Conservation (phyloP, 2,329 filamentous ascomycete genomes). For the Cladophialophora psammophila region DNA sequence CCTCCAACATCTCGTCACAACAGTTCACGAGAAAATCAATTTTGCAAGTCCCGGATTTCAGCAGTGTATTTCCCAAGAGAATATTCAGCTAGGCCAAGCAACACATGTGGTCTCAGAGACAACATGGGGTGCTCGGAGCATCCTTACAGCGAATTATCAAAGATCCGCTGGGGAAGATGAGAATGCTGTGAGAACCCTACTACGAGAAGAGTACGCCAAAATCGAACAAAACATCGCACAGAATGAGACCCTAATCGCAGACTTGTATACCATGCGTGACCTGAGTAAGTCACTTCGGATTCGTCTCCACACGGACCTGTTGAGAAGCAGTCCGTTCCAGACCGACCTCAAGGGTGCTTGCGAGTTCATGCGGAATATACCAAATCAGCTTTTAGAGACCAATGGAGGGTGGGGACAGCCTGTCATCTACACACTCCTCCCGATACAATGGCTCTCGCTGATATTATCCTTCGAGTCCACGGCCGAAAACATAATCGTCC, state of each 20-base stretch:
- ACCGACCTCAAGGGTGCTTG: slow-evolving; percentile 16
- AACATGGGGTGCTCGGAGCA: slow-evolving; percentile 33
- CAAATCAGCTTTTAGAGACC: slow-evolving; percentile 32
- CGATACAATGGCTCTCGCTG: slow-evolving; percentile 37
- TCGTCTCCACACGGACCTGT: not conserved
- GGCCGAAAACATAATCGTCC: slow-evolving; percentile 12
- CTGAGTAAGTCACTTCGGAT: slow-evolving; percentile 1
- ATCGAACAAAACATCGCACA: not conserved
- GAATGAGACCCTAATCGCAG: not conserved
- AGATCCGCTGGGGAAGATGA: slow-evolving; percentile 11
- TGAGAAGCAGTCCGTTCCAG: not conserved
- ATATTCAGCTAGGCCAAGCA: slow-evolving; percentile 19
- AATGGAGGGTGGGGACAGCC: slow-evolving; percentile 42
- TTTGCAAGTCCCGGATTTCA: slow-evolving; percentile 20
- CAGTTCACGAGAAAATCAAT: slow-evolving; percentile 32
- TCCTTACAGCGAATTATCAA: slow-evolving; percentile 29
- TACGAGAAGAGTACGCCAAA: slow-evolving; percentile 1
- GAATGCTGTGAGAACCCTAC: not conserved
- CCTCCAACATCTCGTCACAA: slow-evolving; percentile 31
- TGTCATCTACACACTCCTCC: slow-evolving; percentile 41
- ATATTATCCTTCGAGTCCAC: slow-evolving; percentile 27
- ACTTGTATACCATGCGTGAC: not conserved
- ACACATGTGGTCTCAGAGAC: slow-evolving; percentile 38
- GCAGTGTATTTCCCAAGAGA: slow-evolving; percentile 9
- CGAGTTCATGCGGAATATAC: slow-evolving; percentile 39